Evolutionary conservation across 2,329 filamentous ascomycete species (phyloP), one percentile per base, ranked within the genome.

Genomic region (Colletotrichum zoysiae): DNA sequence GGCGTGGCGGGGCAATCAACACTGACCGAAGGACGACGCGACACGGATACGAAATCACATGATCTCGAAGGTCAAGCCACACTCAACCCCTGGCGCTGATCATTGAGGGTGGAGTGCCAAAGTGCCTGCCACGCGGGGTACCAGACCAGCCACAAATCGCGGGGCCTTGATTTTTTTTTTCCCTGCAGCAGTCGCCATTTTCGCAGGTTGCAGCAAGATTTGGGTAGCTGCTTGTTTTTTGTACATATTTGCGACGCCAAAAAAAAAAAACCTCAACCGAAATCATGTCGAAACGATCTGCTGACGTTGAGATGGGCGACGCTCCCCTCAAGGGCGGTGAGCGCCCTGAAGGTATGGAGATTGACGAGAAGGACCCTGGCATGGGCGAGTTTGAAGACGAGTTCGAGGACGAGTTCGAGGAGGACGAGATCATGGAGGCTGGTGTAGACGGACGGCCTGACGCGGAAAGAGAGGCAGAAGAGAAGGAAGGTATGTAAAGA

Each of bases 301-400:
- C 88, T 30, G 88, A 89, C 65, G 77, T 81, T 64, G 84, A 84
- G 40, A 81, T 84, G 50, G 84, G 81, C 57, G 82, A 84, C 48
- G 79, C 80, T 44, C 85, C 88, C 35, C 84, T 91, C 76, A 92
- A 92, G 82, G 86, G 86, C 70, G 88, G 90, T 63, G 86, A 86
- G 30, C 87, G 89, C 48, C 89, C 88, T 6, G 89, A 91, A 74
- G 85, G 88, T 73, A 90, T 90, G 87, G 92, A 92, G 71, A 87
- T 93, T 64, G 90, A 93, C 76, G 80, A 84, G 74, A 85, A 85
- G 78, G 90, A 90, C 35, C 56, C 70, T 23, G 67, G 44, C 53
- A 91, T 92, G 86, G 90, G 90, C 79, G 93, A 98, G 76, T 98
- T 97, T 74, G 96, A 97, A 79, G 96, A 98, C 83, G 95, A 98